Base-by-base conservation (phyloP, 495 filamentous ascomycete species). In the Chaetomium cochliodes region DNA sequence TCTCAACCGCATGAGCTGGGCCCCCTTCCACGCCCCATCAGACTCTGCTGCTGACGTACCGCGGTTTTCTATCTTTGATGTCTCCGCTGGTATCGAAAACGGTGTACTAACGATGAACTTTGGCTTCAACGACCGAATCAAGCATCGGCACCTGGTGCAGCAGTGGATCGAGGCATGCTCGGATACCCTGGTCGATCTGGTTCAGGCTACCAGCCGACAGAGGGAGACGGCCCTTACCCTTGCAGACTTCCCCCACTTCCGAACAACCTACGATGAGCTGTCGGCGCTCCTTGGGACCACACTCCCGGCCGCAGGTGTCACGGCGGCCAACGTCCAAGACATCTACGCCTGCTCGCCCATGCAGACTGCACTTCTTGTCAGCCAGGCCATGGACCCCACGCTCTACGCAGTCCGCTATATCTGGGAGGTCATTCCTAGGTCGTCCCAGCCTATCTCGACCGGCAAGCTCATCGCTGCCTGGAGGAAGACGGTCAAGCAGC, bases 281-380 rank as follows among this genome's bases (percentile, higher is more conserved):
- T 41, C 28, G 26, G 53, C 33, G 3, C 47, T 62, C 16, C 39
- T 62, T 6, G 37, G 44, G 12, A 54, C 9, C 3, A 62, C 49
- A 2, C 30, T 62, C 2, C 59, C 59, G 6, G 11, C 18, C n/a
- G 46, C 47, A 1, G 59, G 59, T 11, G 47, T 62, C 18, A 4
- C 28, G 8, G 67, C 71, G 6, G 49, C 42, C 26, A 51, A 28
- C 0, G 76, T 89, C 16, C 79, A 84, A 50, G 86, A 91, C 70
- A 71, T 87, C 0, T 91, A 89, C 64, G 86, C 88, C 11, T 91
- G 88, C 76, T 89, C 85, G 11, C 82, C 89, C 13, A 76, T 90
- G 3, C 90, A 92, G 72, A 88, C 88, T 65, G 88, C 86, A 2
- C 79, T 91, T 18, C 76, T 90, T 71, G 84, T 86, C 33, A 62